Percentiles rank a stretch among this genome's conserved stretches.
These are phyloP conservation scores for Nidula microcarpa DNA, from an alignment of 768 basidiomycete genomes.

Conservation along the genomic window DNA sequence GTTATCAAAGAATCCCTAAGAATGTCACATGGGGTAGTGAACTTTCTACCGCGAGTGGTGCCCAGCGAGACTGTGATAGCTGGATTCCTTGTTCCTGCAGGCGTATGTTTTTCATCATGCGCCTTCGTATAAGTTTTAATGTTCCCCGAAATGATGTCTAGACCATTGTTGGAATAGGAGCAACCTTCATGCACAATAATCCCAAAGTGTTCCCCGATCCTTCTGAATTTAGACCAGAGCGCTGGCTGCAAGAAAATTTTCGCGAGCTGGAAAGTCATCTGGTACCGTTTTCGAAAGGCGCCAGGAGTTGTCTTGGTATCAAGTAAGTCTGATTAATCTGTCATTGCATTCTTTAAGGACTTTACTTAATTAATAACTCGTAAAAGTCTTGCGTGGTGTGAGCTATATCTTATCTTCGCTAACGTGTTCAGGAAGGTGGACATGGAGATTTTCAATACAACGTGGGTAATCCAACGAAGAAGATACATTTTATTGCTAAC, in stretches of 20 bases:
- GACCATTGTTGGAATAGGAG: constrained; percentile 38
- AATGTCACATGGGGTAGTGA: constrained; percentile 33
- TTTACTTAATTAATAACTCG: no score
- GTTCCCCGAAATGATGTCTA: constrained; percentile 6
- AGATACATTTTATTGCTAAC: neutral
- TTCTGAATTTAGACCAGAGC: constrained; percentile 31
- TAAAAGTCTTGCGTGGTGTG: constrained; percentile 38
- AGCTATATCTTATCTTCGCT: constrained; percentile 37
- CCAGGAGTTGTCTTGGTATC: constrained; percentile 40
- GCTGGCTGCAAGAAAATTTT: constrained; percentile 35
- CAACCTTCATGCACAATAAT: constrained; percentile 33
- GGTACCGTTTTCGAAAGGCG: constrained; percentile 40
- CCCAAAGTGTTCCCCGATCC: constrained; percentile 38
- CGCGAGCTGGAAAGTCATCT: constrained; percentile 35
- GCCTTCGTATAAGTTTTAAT: no score
- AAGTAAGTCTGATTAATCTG: constrained; percentile 24
- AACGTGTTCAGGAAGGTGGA: constrained; percentile 35
- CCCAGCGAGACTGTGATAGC: constrained; percentile 25
- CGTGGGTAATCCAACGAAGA: constrained; percentile 14
- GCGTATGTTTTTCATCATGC: constrained; percentile 18
- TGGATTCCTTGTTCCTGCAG: constrained; percentile 30
- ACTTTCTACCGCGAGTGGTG: constrained; percentile 35
- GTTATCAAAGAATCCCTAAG: constrained; percentile 45
- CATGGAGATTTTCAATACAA: constrained; percentile 24
- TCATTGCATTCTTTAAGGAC: no score